Percentiles rank a stretch among this genome's conserved stretches.
phyloP scores from a whole-genome alignment of 768 basidiomycete genomes.

The Naganishia vishniacii region DNA sequence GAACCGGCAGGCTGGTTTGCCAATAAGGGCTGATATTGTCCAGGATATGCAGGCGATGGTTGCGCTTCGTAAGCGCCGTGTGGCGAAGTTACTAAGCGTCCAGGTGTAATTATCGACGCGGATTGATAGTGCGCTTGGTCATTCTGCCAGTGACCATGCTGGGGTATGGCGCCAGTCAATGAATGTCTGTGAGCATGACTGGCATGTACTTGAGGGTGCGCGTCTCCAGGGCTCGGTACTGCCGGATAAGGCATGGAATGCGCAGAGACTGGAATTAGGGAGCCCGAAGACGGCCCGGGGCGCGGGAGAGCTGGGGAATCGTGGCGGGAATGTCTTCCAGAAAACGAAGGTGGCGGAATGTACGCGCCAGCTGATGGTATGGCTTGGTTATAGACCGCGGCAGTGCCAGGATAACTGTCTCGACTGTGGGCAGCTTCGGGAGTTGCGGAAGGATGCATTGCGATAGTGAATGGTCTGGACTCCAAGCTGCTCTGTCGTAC shows the following conservation, averaged over 20 bases:
- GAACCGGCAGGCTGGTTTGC: background rate
- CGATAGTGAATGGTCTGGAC: background rate
- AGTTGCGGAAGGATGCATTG: background rate
- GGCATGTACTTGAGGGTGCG: background rate
- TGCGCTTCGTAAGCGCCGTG: conserved; percentile 3
- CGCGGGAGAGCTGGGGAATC: background rate
- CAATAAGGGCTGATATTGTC: background rate
- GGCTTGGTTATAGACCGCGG: background rate
- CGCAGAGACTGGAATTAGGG: background rate
- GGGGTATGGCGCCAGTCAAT: conserved; percentile 20
- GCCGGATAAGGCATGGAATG: background rate
- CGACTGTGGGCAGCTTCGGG: background rate
- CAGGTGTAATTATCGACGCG: background rate
- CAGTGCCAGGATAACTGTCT: conserved; percentile 9
- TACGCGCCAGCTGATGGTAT: background rate
- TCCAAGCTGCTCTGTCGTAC: conserved; percentile 18
- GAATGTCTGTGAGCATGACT: conserved; percentile 19
- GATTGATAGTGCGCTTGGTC: background rate
- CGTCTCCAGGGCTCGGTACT: background rate
- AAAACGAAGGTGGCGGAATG: conserved; percentile 7
- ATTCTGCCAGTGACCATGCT: conserved; percentile 16
- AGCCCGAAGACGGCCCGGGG: background rate
- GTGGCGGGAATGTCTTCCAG: background rate
- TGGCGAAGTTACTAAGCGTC: background rate
- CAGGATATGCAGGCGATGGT: background rate